Conservation (phyloP, 2,329 filamentous ascomycete species). For the Basipetospora chlamydospora region DNA sequence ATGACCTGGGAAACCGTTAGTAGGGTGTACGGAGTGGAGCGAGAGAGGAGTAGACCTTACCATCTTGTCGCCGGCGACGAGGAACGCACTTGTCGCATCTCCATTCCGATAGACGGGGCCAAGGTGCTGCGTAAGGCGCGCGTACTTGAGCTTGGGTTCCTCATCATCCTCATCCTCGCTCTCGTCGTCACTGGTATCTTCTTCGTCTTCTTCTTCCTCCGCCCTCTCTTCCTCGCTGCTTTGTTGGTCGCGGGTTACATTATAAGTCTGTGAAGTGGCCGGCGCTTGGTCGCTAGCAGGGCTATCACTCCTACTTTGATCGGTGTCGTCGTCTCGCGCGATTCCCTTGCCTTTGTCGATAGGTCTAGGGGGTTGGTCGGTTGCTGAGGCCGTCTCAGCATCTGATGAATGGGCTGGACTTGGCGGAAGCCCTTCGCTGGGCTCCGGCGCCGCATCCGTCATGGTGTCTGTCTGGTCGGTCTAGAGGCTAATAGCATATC, state of each 20-base stretch:
- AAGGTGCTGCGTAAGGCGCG: constrained; percentile 68
- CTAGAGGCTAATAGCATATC: neutral
- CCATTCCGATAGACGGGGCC: constrained; percentile 79
- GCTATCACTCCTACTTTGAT: constrained; percentile 4
- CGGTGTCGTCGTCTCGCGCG: constrained; percentile 3
- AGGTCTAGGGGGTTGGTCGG: constrained; percentile 5
- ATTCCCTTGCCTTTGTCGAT: constrained; percentile 7
- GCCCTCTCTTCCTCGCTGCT: constrained; percentile 12
- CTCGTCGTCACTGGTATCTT: constrained; percentile 44
- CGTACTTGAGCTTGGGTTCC: constrained; percentile 88
- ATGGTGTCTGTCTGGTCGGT: neutral
- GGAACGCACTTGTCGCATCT: constrained; percentile 82
- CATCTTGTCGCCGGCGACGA: constrained; percentile 95
- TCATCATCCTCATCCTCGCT: constrained; percentile 80
- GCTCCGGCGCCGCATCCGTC: constrained; percentile 2
- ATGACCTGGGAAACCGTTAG: constrained; percentile 47
- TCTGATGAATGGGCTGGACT: constrained; percentile 2
- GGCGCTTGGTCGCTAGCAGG: constrained; percentile 13
- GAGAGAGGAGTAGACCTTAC: constrained; percentile 31
- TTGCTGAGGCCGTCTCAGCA: constrained; percentile 5
- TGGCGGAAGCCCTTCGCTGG: neutral
- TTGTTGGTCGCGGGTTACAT: constrained; percentile 8
- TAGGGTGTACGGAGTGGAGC: too few species aligned
- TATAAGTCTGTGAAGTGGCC: neutral
- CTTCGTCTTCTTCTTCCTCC: constrained; percentile 17